Conservation (phyloP, 1,284 basidiomycete species). For the Austropuccinia psidii region DNA sequence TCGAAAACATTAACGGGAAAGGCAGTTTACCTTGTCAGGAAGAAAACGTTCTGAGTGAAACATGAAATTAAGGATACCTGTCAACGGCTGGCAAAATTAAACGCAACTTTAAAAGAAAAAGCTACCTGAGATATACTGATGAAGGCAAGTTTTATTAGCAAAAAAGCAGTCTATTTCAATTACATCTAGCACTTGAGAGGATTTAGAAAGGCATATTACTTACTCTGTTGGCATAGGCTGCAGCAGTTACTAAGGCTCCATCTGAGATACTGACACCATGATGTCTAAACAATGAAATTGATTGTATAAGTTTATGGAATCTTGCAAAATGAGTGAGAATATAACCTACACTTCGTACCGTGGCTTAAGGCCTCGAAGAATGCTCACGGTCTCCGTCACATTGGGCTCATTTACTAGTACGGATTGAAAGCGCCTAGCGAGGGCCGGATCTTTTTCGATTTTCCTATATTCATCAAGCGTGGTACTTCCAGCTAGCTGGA, state of each 20-base stretch:
- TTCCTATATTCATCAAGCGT: slow-evolving; percentile 80
- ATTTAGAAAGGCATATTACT: slow-evolving; percentile 21
- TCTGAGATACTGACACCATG: slow-evolving; percentile 87
- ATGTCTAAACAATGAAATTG: slow-evolving; percentile 49
- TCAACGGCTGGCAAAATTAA: background rate
- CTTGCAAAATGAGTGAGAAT: background rate
- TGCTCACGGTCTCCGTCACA: slow-evolving; percentile 57
- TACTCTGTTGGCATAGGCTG: slow-evolving; percentile 35
- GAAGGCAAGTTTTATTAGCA: background rate
- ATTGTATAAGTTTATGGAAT: background rate
- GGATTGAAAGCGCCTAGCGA: slow-evolving; percentile 82
- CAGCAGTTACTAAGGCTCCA: slow-evolving; percentile 70
- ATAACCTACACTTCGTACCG: slow-evolving; percentile 60
- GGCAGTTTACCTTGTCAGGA: slow-evolving; percentile 73
- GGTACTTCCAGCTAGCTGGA: slow-evolving; percentile 79
- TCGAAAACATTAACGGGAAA: background rate
- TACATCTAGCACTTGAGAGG: too few species aligned
- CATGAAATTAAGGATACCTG: background rate
- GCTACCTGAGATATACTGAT: slow-evolving; percentile 39
- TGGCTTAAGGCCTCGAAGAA: slow-evolving; percentile 74
- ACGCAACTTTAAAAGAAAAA: background rate
- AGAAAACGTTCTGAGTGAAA: slow-evolving; percentile 59
- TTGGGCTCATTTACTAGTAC: slow-evolving; percentile 79
- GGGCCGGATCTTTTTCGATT: slow-evolving; percentile 83
- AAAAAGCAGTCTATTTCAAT: background rate